Evolutionary conservation across 805 yeast species (phyloP).

Genomic region (Kodamaea leandrae): DNA sequence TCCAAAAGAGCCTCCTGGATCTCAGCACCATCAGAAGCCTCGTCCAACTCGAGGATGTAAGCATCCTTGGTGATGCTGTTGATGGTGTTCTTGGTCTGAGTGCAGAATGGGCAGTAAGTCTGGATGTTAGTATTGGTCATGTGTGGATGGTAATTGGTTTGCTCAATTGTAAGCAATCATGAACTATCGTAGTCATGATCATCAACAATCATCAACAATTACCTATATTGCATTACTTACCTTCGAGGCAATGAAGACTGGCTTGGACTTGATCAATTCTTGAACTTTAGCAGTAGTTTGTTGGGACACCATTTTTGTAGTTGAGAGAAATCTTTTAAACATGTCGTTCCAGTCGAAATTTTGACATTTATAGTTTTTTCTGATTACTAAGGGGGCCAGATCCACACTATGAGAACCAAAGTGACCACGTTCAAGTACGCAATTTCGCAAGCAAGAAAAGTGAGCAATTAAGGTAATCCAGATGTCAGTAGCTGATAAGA

Average conservation of each 20-base stretch:
- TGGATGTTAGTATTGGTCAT: conserved; percentile 8
- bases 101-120: conserved; percentile 45
- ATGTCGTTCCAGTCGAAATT: no score
- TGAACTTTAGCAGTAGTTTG: conserved; percentile 58
- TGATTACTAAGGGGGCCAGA: no score
- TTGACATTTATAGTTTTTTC: conserved; percentile 2
- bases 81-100: conserved; percentile 44
- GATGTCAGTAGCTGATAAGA: no score
- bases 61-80: conserved; percentile 43
- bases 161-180: conserved; percentile 6
- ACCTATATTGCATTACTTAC: conserved; percentile 40
- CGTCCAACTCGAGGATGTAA: conserved; percentile 54
- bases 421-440: no score
- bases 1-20: conserved; percentile 76
- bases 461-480: no score
- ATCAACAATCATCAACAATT: no score
- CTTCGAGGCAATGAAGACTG: conserved; percentile 79
- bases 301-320: conserved; percentile 54
- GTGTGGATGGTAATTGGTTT: no score
- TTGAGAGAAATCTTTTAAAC: conserved; percentile 17
- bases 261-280: conserved; percentile 58
- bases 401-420: no score
- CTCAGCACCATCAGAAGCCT: conserved; percentile 66
- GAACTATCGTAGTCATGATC: neutral
- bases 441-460: no score